Conservation (phyloP, 306 rosid species). For the Cyclanthera cordifolia region DNA sequence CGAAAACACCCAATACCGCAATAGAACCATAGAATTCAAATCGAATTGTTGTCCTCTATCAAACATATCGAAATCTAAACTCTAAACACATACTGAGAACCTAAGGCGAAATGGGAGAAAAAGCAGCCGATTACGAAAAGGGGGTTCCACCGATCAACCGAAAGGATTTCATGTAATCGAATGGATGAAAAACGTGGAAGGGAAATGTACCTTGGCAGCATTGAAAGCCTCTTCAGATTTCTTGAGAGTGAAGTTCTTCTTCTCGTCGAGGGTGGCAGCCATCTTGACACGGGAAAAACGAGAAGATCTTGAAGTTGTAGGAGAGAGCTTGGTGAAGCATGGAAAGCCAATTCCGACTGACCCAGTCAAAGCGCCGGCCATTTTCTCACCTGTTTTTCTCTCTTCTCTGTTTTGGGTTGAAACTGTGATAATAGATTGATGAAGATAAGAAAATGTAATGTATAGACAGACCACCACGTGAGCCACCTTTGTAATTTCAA, state of each 20-base stretch:
- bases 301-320: conserved; percentile 11
- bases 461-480: neutral
- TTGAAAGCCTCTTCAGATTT: conserved; percentile 84
- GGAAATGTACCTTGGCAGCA: conserved; percentile 60
- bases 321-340: conserved; percentile 24
- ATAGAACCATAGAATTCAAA: neutral
- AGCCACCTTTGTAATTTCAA: neutral
- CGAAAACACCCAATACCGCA: neutral
- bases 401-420: neutral
- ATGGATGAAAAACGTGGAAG: neutral
- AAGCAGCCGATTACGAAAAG: neutral
- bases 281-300: conserved; percentile 30
- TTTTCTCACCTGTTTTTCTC: neutral
- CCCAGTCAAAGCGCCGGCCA: conserved; percentile 37
- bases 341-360: conserved; percentile 31
- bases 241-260: conserved; percentile 50
- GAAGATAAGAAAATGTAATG: conserved; percentile 8
- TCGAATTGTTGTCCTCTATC: neutral
- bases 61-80: neutral
- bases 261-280: conserved; percentile 65
- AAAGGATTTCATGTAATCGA: neutral
- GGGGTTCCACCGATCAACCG: neutral
- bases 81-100: neutral
- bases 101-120: neutral
- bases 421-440: neutral